Evolutionary conservation across 1,284 basidiomycete genomes (phyloP).

Genomic region (Cryptococcus wingfieldii): DNA sequence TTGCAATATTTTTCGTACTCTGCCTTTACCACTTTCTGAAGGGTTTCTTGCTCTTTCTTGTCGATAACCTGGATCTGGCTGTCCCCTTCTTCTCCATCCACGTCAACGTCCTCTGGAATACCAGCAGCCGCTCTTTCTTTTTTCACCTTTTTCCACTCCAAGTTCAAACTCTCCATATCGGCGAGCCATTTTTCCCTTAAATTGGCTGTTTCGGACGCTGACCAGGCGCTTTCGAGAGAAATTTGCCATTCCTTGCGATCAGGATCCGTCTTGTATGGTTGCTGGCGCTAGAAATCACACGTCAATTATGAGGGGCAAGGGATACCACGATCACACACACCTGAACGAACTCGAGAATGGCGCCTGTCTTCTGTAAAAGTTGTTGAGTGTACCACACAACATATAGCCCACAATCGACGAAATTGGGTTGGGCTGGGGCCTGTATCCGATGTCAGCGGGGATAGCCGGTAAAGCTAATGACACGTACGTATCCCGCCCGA

Average conservation of each 20-base stretch:
- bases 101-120: background rate
- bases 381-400: slow-evolving; percentile 48
- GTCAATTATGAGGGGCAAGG: background rate
- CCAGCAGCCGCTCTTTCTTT: background rate
- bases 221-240: slow-evolving; percentile 14
- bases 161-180: slow-evolving; percentile 2
- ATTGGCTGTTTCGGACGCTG: slow-evolving; percentile 5
- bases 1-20: no score
- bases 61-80: no score
- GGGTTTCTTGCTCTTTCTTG: no score
- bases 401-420: slow-evolving; percentile 53
- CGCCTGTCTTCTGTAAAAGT: slow-evolving; percentile 34
- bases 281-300: slow-evolving; percentile 10
- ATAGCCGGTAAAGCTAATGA: slow-evolving; percentile 38
- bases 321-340: slow-evolving; percentile 24
- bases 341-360: slow-evolving; percentile 35
- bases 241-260: slow-evolving; percentile 9
- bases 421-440: slow-evolving; percentile 53
- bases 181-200: slow-evolving; percentile 8
- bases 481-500: slow-evolving; percentile 31
- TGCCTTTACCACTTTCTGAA: no score
- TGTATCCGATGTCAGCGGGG: slow-evolving; percentile 8
- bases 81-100: background rate
- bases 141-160: background rate
- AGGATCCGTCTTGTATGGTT: slow-evolving; percentile 1